Evolutionary conservation across 305 asterid species (phyloP), one percentile per base, ranked within the genome.

Genomic region (Ajuga reptans): DNA sequence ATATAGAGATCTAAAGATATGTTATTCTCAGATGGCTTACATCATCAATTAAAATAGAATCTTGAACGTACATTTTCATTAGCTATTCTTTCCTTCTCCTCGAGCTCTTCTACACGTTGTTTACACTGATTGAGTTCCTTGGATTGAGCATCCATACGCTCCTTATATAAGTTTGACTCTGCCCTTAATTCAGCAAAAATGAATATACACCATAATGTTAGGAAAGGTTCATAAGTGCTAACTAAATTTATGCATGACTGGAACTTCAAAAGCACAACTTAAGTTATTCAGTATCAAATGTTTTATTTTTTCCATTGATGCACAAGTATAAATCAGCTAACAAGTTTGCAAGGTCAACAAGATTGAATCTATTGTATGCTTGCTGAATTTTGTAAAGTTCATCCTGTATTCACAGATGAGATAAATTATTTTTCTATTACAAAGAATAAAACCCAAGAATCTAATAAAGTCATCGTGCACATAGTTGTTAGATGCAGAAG

Each of bases 21-120:
- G 55, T 54, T 43, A 55, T 27, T 31, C 34, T 41, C 49, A 52
- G 34, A 66, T 45, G 47, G 71, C 52, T 68, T 60, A 67, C 41
- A 39, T 66, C 63, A 62, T 60, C 50, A 64, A 67, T 55, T 51
- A 21, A 47, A 58, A 50, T 10, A 64, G 49, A 71, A 62, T 41
- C 43, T 57, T 51, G n/a, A 34, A 81, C 83, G 69, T 79, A 90
- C 98, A 87, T 92, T 92, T 75, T 89, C 95, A 71, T 92, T 90
- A 71, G 98, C 98, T 58, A 87, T 85, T 89, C 90, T 87, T 82
- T 88, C 98, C 82, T 88, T 90, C 82, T 88, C 92, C 78, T 90
- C 90, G 53, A 90, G 93, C 72, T 90, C 98, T 78, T 90, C 91
- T 29, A 81, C 92, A 47, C 69, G 91, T 50, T 78, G 87, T 77